Evolutionary conservation across 1,139 yeast genomes (phyloP).

Genomic region (Sugiyamaella xylanicola): DNA sequence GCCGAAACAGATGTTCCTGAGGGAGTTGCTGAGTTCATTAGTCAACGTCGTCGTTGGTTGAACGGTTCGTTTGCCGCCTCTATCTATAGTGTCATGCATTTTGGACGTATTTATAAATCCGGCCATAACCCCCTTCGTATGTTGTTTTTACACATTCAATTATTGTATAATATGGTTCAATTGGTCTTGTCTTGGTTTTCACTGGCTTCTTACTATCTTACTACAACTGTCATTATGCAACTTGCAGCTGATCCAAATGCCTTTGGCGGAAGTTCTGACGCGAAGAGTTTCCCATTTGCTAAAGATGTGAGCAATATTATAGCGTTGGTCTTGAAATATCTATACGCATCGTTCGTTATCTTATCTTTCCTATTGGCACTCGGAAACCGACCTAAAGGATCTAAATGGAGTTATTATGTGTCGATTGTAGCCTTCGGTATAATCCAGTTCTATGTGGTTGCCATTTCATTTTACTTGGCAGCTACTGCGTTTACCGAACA

Average conservation of each 20-base stretch:
- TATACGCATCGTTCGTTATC: constrained; percentile 42
- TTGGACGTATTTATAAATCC: constrained; percentile 70
- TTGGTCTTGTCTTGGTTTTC: constrained; percentile 80
- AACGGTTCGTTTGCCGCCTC: constrained; percentile 98
- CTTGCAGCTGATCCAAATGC: constrained; percentile 45
- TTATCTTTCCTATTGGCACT: constrained; percentile 47
- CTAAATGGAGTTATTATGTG: constrained; percentile 40
- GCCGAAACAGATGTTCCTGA: constrained; percentile 98
- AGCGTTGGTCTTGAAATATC: constrained; percentile 43
- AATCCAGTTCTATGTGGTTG: constrained; percentile 44
- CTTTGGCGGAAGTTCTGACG: constrained; percentile 37
- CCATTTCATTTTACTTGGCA: constrained; percentile 46
- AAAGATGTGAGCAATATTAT: constrained; percentile 37
- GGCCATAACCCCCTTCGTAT: constrained; percentile 76
- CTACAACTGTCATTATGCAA: constrained; percentile 55
- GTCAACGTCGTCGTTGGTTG: constrained; percentile 94
- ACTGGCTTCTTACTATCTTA: constrained; percentile 76
- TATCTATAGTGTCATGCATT: constrained; percentile 75
- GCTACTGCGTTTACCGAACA: constrained; percentile 40
- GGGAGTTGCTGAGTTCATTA: constrained; percentile 76
- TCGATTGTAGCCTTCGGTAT: constrained; percentile 44
- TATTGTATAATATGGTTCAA: constrained; percentile 68
- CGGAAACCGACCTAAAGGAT: constrained; percentile 49
- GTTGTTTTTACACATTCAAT: constrained; percentile 72
- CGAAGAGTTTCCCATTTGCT: constrained; percentile 41